These are phyloP conservation scores for Linaria vulgaris DNA, from an alignment of 257 asterid genomes.

Conservation along the genomic window DNA sequence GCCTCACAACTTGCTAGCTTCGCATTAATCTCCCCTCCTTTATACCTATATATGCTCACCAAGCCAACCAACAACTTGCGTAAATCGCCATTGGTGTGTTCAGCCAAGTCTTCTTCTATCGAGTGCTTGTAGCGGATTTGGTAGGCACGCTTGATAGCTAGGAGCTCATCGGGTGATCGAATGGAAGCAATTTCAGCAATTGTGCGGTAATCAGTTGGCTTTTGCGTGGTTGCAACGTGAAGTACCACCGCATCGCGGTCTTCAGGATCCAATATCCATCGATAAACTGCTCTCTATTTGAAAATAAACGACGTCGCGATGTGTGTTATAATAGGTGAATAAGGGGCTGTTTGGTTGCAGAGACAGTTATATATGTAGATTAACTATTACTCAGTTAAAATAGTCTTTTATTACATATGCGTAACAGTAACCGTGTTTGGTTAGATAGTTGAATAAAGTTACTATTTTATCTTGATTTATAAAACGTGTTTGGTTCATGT, in stretches of 20 bases:
- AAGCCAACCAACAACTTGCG: slow-evolving; percentile 70
- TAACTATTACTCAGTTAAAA: too few relatives aligned
- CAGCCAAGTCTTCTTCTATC: slow-evolving; percentile 74
- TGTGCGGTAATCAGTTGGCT: slow-evolving; percentile 44
- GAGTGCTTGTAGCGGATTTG: slow-evolving; percentile 63
- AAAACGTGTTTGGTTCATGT: too few relatives aligned
- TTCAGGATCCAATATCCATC: slow-evolving; percentile 75
- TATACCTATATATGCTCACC: slow-evolving; percentile 59
- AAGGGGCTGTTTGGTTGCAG: too few relatives aligned
- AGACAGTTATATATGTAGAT: too few relatives aligned
- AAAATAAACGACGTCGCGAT: background rate
- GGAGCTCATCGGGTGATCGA: slow-evolving; percentile 50
- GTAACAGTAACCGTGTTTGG: too few relatives aligned
- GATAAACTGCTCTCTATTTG: slow-evolving; percentile 58
- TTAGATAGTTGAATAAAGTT: too few relatives aligned
- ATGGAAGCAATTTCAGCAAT: slow-evolving; percentile 51
- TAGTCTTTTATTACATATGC: too few relatives aligned
- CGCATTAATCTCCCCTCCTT: slow-evolving; percentile 52
- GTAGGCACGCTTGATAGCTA: slow-evolving; percentile 63
- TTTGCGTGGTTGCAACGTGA: slow-evolving; percentile 51
- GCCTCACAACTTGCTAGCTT: slow-evolving; percentile 61
- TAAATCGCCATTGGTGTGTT: slow-evolving; percentile 45
- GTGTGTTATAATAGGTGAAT: too few relatives aligned
- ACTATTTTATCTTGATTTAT: too few relatives aligned
- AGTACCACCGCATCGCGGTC: slow-evolving; percentile 66